A percentile compares a stretch with the other conserved stretches of the same genome.
phyloP scores from a whole-genome alignment of 345 rosid species.

The Salix arbutifolia region DNA sequence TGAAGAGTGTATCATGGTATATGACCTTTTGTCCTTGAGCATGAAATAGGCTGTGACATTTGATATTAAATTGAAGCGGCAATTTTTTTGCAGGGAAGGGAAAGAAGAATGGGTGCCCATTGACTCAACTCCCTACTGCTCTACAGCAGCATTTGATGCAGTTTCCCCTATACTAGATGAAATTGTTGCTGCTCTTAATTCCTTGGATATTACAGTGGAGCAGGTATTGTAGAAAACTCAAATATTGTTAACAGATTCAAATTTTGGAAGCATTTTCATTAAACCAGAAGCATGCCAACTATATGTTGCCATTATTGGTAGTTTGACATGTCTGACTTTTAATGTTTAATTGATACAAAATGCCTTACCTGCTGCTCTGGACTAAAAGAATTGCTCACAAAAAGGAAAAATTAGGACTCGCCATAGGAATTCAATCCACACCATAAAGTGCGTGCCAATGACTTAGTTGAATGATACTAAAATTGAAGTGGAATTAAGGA shows the following conservation, averaged over 20 bases:
- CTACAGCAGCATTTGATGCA: constrained; percentile 70
- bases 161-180: constrained; percentile 63
- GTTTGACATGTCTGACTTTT: too few species aligned
- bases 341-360: too few species aligned
- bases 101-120: constrained; percentile 82
- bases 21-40: constrained; percentile 8
- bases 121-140: constrained; percentile 71
- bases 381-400: too few species aligned
- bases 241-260: not conserved
- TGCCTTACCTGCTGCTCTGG: too few species aligned
- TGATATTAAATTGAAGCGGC: not conserved
- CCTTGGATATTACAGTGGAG: constrained; percentile 70
- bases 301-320: not conserved
- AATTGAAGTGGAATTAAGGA: too few species aligned
- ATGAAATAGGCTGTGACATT: not conserved
- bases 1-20: constrained; percentile 61
- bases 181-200: constrained; percentile 49
- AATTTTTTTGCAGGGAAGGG: constrained; percentile 52
- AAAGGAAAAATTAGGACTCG: too few species aligned
- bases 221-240: constrained; percentile 47
- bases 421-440: too few species aligned
- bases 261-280: not conserved
- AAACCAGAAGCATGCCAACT: not conserved
- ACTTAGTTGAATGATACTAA: too few species aligned
- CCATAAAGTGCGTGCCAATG: too few species aligned